phyloP scores from a whole-genome alignment of 768 basidiomycete genomes.

The Pulveroboletus sp. region DNA sequence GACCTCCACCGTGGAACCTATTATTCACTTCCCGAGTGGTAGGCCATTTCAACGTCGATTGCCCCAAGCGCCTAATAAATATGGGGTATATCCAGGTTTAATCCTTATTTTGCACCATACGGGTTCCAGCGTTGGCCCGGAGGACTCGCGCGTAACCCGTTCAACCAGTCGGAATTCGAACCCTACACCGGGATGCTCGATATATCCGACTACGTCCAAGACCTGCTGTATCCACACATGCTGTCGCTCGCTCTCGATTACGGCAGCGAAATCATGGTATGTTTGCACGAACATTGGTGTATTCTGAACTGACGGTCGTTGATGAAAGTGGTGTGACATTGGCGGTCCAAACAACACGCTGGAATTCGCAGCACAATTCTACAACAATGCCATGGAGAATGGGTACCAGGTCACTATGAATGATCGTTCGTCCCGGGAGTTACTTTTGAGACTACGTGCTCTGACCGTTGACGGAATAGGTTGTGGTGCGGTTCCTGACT shows the following conservation, averaged over 20 bases:
- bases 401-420: constrained; percentile 47
- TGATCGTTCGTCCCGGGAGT: constrained; percentile 27
- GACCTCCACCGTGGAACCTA: constrained; percentile 53
- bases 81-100: constrained; percentile 38
- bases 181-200: constrained; percentile 47
- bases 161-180: constrained; percentile 42
- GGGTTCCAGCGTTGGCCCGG: constrained; percentile 52
- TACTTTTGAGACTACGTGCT: neutral
- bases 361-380: constrained; percentile 43
- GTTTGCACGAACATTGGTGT: constrained; percentile 2
- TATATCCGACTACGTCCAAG: constrained; percentile 49
- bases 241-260: constrained; percentile 36
- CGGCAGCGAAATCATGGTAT: constrained; percentile 52
- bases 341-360: constrained; percentile 45
- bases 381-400: constrained; percentile 37
- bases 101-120: constrained; percentile 47
- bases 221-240: constrained; percentile 51
- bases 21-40: constrained; percentile 55
- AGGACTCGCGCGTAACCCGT: constrained; percentile 48
- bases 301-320: constrained; percentile 5
- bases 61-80: neutral
- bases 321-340: constrained; percentile 51
- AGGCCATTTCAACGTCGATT: neutral
- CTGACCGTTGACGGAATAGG: constrained; percentile 27
- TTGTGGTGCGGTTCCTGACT: constrained; percentile 47